Conservation (phyloP, 441 rosid genomes). For the Gossypium davidsonii region DNA sequence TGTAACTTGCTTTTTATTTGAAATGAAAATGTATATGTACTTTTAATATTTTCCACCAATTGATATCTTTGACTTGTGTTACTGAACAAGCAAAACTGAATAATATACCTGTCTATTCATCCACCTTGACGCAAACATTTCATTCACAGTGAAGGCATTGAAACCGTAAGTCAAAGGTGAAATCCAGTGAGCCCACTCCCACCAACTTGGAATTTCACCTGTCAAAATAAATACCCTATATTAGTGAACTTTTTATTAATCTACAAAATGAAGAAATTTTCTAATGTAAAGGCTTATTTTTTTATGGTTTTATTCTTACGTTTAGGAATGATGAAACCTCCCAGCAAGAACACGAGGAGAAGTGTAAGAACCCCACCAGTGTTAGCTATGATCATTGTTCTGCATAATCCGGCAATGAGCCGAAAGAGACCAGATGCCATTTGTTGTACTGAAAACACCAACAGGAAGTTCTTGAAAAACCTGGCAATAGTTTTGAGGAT, state of each 20-base stretch:
- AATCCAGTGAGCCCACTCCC: conserved; percentile 81
- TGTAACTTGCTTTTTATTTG: background rate
- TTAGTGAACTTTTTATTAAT: background rate
- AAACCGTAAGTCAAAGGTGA: conserved; percentile 70
- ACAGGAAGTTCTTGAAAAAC: conserved; percentile 64
- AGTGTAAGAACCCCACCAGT: conserved; percentile 64
- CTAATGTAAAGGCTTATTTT: background rate
- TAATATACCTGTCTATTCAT: conserved; percentile 49
- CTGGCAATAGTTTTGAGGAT: conserved; percentile 26
- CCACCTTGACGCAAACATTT: conserved; percentile 80
- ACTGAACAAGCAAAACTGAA: background rate
- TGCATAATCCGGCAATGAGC: conserved; percentile 62
- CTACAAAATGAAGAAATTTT: background rate
- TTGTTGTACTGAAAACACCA: conserved; percentile 66
- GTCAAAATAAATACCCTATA: conserved; percentile 9
- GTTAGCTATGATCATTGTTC: conserved; percentile 71
- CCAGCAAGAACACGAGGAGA: conserved; percentile 59
- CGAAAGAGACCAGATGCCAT: conserved; percentile 73
- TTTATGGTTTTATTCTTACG: conserved; percentile 21
- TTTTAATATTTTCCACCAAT: background rate
- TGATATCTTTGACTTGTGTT: background rate
- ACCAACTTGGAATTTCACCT: conserved; percentile 72
- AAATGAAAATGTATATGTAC: background rate
- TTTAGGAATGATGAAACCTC: conserved; percentile 75
- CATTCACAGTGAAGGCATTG: conserved; percentile 64